These are phyloP conservation scores for Wickerhamiella vanderwaltii DNA, from an alignment of 805 yeast genomes.

Conservation along the genomic window DNA sequence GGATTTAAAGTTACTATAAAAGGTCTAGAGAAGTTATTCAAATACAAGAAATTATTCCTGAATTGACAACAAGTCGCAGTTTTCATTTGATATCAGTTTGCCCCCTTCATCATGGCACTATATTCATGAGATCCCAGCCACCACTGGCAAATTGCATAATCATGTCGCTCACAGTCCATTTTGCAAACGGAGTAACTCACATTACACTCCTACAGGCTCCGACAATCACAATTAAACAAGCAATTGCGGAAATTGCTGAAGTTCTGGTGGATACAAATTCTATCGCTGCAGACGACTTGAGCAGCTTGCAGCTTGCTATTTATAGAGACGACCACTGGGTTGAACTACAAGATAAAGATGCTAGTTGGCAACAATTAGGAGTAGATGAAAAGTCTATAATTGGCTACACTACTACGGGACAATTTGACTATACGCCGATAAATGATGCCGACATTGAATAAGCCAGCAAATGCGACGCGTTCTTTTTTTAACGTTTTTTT, in stretches of 20 bases:
- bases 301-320: constrained; percentile 16
- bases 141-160: too few relatives aligned
- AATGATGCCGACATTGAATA: constrained; percentile 4
- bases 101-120: too few relatives aligned
- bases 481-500: neutral
- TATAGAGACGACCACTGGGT: constrained; percentile 13
- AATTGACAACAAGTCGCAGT: too few relatives aligned
- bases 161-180: constrained; percentile 8
- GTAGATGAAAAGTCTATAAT: constrained; percentile 13
- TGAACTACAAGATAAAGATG: constrained; percentile 15
- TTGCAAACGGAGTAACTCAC: constrained; percentile 5
- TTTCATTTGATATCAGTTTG: too few relatives aligned
- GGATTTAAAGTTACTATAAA: too few relatives aligned
- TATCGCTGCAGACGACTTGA: constrained; percentile 16
- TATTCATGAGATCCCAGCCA: too few relatives aligned
- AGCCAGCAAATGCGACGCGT: neutral
- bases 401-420: constrained; percentile 15
- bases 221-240: constrained; percentile 11
- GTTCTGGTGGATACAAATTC: constrained; percentile 20
- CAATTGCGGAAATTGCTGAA: constrained; percentile 22
- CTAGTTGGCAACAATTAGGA: constrained; percentile 11
- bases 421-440: constrained; percentile 15
- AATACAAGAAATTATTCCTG: too few relatives aligned
- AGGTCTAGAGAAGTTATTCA: too few relatives aligned
- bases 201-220: constrained; percentile 5